These are phyloP conservation scores for Malus hybrid DNA, from an alignment of 331 rosid genomes.

Conservation along the genomic window DNA sequence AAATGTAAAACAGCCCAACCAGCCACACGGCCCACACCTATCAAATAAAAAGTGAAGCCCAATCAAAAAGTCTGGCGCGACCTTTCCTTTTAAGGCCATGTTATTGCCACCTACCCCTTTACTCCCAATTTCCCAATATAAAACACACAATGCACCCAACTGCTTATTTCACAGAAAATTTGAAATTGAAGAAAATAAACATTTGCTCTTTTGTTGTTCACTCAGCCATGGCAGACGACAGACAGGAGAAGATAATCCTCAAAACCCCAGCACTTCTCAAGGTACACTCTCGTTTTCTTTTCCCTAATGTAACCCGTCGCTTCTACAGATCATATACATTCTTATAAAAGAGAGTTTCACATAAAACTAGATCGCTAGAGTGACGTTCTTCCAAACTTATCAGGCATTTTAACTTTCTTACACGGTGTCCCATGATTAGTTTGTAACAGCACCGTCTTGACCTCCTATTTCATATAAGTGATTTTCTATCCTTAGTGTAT, in stretches of 20 bases:
- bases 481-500: too few relatives aligned
- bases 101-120: too few relatives aligned
- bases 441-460: too few relatives aligned
- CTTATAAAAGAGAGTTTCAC: too few relatives aligned
- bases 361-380: accelerated
- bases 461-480: too few relatives aligned
- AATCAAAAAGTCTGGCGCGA: background rate
- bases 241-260: slow-evolving; percentile 16
- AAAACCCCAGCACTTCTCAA: slow-evolving; percentile 24
- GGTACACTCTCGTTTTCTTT: slow-evolving; percentile 6
- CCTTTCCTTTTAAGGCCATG: background rate
- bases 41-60: background rate
- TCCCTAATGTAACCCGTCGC: too few relatives aligned
- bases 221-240: background rate
- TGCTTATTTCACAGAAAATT: background rate
- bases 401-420: too few relatives aligned
- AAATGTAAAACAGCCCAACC: background rate
- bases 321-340: too few relatives aligned
- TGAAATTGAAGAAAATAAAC: background rate
- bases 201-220: background rate
- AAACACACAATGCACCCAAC: background rate
- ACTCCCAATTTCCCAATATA: background rate
- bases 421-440: too few relatives aligned
- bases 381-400: too few relatives aligned
- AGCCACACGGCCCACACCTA: too few relatives aligned